Evolutionary conservation across 495 filamentous ascomycete genomes (phyloP), one percentile per base, ranked within the genome.

Genomic region (Penicillium odoratum): DNA sequence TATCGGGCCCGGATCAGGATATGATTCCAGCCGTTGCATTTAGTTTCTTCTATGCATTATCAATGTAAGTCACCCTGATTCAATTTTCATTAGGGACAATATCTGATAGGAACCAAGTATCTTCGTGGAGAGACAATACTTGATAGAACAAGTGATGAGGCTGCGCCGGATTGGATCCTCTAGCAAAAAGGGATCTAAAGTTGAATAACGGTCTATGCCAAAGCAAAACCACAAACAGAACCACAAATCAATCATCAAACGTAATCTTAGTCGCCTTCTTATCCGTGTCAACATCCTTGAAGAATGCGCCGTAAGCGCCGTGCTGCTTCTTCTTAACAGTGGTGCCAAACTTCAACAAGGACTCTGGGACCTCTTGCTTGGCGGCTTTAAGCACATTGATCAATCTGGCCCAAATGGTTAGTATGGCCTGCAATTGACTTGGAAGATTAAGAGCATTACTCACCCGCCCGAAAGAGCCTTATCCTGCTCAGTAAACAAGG

Each of bases 271-370:
- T 95, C 0, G 89, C 89, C 68, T 89, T 84, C 77, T 93, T 90
- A 68, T 80, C 86, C 51, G 83, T 84, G 57, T 88, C 89, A 38
- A 73, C 63, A 42, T 97, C 90, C 70, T 93, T 96, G 78, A 85
- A 95, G 66, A 97, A 97, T 1, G 91, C 90, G 45, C 94, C 94
- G 69, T 97, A 98, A 8, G 86, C 86, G 53, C 89, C 89, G 72
- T 98, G 93, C 43, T 83, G 85, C 90, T 97, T 98, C 81, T 95
- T 96, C 82, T 97, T 98, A 31, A 98, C 94, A 13, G 93, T 97
- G n/a, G 90, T 93, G 53, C 94, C 94, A 60, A 96, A 98, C 67
- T 94, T 96, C 59, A 97, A 71, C 36, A 98, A 74, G 11, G 86
- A 88, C 36, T 97, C 91, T 5, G 94, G 94, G 1, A 98, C 89